Evolutionary conservation across 305 asterid genomes (phyloP), one percentile per base, ranked within the genome.

Genomic region (Plantago lanceolata): DNA sequence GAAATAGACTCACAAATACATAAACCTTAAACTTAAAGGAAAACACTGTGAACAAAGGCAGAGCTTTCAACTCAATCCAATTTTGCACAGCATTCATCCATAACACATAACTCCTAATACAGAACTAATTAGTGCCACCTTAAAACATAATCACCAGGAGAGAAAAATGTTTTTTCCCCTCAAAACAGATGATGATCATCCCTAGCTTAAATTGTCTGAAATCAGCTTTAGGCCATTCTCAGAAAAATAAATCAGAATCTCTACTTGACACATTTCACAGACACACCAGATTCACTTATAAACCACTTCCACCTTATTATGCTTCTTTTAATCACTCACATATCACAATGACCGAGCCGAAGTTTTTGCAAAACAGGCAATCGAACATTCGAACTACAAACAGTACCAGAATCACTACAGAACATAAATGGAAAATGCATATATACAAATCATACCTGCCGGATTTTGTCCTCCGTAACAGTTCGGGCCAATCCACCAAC

Each of bases 401-500:
- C 9, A 33, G 40, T 5, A 7, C 11, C 6, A 37, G 19, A 26
- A 50, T 28, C 71, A 18, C 20, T 49, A 18, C 19, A 31, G 40
- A 35, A 47, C n/a, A n/a, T n/a, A n/a, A 44, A 64, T 5, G 8
- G 28, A 37, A 64, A 40, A 18, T 13, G 43, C 43, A 26, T 16
- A 15, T 3, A 14, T 0, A 57, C 35, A 53, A 57, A 33, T 55
- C 70, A 67, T 40, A 90, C 97, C 97, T 83, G 68, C 1, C 49
- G 79, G 63, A 90, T 79, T 66, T 77, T 85, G 73, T 76, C 78
- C 74, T 90, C 96, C 16, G 90, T 71, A 19, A 77, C 45, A 45
- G 78, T 83, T 19, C 67, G 75, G 49, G 94, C 74, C 79, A 90
- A 79, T 63, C 97, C 97, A 56, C 96, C 96, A 75, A 90, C 85